Base-by-base conservation (phyloP, 176 grass and related monocot genomes). In the Oryza coarctata region DNA sequence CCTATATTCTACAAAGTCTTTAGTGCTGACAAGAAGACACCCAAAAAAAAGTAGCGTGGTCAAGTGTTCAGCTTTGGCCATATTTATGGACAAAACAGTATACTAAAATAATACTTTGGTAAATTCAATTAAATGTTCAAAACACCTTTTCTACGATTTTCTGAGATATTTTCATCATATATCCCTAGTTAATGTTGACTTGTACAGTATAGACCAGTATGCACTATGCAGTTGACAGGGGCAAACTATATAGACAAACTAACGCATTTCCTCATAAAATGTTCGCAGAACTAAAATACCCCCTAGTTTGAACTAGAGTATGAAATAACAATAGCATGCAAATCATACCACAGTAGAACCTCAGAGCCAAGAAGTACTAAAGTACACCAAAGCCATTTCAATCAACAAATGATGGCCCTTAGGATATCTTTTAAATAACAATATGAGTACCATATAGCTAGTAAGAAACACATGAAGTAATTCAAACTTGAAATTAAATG, bases 331-430 rank as follows among this genome's bases (percentile, higher is more conserved):
- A 49, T 49, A 50, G 55, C 63, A 28, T 70, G 49, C 15, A 76
- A 44, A 40, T 34, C 49, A 63, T 11, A 86, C 7, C 26, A 60
- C 45, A n/a, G 33, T 33, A 71, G 12, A 71, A 86, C n/a, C 40
- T 60, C 35, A 86, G 47, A 70, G 72, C 7, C 52, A 75, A 43
- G 41, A 80, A 75, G 35, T 68, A 65, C 35, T 80, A 1, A 88
- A 75, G 30, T 32, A 85, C 62, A n/a, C 29, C 70, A 85, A 85
- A 34, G 9, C 11, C 15, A 79, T 17, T 12, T 49, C 55, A 77
- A 86, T 74, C 68, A 87, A 85, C 36, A 68, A 22, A 47, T 20
- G 12, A 74, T 17, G 36, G 9, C 18, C 77, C 60, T 68, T 74
- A 31, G 0, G 18, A 71, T 50, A 30, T 17, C 17, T 64, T 76